A percentile compares a stretch with the other conserved stretches of the same genome.
phyloP scores from a whole-genome alignment of 176 grass and related monocot species.

The Hyparrhenia diplandra region DNA sequence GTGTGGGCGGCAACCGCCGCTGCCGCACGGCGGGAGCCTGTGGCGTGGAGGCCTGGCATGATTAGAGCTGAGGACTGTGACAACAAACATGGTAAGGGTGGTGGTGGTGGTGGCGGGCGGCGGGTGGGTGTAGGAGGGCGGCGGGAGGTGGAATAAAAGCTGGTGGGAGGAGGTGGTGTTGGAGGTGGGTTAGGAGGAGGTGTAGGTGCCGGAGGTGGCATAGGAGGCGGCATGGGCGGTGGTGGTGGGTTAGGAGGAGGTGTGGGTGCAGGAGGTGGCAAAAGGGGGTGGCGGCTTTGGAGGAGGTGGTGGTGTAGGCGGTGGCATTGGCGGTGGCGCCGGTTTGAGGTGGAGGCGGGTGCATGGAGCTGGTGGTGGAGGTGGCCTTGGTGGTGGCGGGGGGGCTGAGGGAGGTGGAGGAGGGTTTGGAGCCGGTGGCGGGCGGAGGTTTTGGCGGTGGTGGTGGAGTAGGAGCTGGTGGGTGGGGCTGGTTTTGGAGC shows the following conservation, averaged over 20 bases:
- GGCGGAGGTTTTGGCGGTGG: no score
- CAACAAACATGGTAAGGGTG: slow-evolving; percentile 13
- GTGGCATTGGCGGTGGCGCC: background rate
- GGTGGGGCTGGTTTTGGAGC: no score
- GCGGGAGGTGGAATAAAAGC: no score
- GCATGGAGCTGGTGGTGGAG: no score
- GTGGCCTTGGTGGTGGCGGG: no score
- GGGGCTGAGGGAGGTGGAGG: no score
- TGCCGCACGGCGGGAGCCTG: background rate
- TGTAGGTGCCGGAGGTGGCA: background rate
- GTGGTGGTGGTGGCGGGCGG: background rate
- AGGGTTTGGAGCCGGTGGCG: no score
- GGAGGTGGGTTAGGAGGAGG: no score
- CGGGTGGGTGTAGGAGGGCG: no score
- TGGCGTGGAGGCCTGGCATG: background rate
- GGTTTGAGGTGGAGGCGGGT: no score
- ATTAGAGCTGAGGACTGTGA: slow-evolving; percentile 21
- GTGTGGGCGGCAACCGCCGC: background rate
- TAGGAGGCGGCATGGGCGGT: background rate
- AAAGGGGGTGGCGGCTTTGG: slow-evolving; percentile 10
- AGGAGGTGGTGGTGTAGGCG: slow-evolving; percentile 1
- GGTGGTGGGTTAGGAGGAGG: slow-evolving; percentile 8
- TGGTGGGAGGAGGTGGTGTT: no score
- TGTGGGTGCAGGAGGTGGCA: slow-evolving; percentile 12
- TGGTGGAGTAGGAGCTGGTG: no score